Evolutionary conservation across 2,329 filamentous ascomycete species (phyloP).

Genomic region (Trichothecium sympodiale): DNA sequence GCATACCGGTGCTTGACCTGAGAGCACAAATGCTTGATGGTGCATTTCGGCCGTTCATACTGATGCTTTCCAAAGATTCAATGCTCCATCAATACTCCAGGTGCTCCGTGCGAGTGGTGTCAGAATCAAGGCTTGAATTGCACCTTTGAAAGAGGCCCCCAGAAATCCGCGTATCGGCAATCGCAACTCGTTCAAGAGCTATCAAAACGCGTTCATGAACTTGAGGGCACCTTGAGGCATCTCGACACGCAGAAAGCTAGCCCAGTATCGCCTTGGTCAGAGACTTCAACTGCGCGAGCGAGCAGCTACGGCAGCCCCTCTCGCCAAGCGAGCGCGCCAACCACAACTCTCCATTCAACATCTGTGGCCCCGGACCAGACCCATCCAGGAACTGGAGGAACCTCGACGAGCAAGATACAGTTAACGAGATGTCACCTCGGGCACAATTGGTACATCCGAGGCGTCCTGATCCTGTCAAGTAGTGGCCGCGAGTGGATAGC

Average conservation of each 20-base stretch:
- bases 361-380: too few relatives aligned
- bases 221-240: neutral
- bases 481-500: too few relatives aligned
- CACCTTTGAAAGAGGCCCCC: constrained; percentile 23
- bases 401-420: too few relatives aligned
- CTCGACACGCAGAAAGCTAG: neutral
- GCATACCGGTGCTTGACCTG: too few relatives aligned
- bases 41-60: neutral
- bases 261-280: neutral
- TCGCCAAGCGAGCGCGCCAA: too few relatives aligned
- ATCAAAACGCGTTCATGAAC: constrained; percentile 1
- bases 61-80: constrained; percentile 29
- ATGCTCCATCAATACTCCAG: constrained; percentile 30
- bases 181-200: constrained; percentile 1
- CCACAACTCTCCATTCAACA: too few relatives aligned
- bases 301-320: neutral
- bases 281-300: neutral
- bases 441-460: too few relatives aligned
- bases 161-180: constrained; percentile 5
- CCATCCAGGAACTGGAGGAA: too few relatives aligned
- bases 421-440: too few relatives aligned
- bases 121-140: constrained; percentile 33
- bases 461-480: too few relatives aligned
- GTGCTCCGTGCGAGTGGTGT: constrained; percentile 35
- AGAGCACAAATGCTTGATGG: too few relatives aligned